phyloP scores from a whole-genome alignment of 2,329 filamentous ascomycete species.

The Biscogniauxia marginata region DNA sequence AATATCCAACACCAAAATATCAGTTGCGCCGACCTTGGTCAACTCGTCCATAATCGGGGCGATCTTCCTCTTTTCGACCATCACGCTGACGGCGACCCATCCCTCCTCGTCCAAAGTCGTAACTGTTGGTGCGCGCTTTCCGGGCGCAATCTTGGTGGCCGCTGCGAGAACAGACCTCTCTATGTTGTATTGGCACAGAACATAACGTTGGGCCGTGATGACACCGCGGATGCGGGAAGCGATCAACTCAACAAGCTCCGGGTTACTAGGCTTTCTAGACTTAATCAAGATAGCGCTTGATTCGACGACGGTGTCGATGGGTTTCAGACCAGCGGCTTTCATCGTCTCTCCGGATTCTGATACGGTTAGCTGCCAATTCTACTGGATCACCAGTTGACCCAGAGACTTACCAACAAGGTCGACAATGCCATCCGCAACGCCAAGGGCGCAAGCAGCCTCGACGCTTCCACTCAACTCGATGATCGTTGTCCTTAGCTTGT shows the following conservation, averaged over 20 bases:
- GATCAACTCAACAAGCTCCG: slow-evolving; percentile 79
- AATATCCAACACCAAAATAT: slow-evolving; percentile 83
- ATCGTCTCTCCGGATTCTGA: slow-evolving; percentile 97
- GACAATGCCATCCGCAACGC: slow-evolving; percentile 94
- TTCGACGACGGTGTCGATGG: slow-evolving; percentile 89
- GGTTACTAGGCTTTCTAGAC: slow-evolving; percentile 79
- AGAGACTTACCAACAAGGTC: slow-evolving; percentile 84
- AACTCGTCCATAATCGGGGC: slow-evolving; percentile 85
- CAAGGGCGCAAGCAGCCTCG: slow-evolving; percentile 91
- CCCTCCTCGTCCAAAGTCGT: slow-evolving; percentile 84
- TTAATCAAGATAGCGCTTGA: slow-evolving; percentile 90
- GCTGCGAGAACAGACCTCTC: slow-evolving; percentile 64
- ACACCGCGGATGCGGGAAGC: slow-evolving; percentile 85
- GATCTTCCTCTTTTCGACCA: slow-evolving; percentile 88
- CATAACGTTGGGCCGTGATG: slow-evolving; percentile 90
- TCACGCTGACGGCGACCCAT: slow-evolving; percentile 92
- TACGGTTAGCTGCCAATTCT: slow-evolving; percentile 3
- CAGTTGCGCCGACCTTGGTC: slow-evolving; percentile 71
- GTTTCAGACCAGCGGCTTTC: slow-evolving; percentile 89
- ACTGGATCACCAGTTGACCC: background rate
- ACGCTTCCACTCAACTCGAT: slow-evolving; percentile 96
- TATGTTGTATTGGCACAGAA: slow-evolving; percentile 96
- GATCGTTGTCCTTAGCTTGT: slow-evolving; percentile 79
- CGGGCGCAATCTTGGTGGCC: slow-evolving; percentile 80
- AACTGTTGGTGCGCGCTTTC: slow-evolving; percentile 89